A percentile compares a stretch with the other conserved stretches of the same genome.
Evolutionary conservation across 2,329 filamentous ascomycete genomes (phyloP).

Genomic region (Epichloe coenophiala): DNA sequence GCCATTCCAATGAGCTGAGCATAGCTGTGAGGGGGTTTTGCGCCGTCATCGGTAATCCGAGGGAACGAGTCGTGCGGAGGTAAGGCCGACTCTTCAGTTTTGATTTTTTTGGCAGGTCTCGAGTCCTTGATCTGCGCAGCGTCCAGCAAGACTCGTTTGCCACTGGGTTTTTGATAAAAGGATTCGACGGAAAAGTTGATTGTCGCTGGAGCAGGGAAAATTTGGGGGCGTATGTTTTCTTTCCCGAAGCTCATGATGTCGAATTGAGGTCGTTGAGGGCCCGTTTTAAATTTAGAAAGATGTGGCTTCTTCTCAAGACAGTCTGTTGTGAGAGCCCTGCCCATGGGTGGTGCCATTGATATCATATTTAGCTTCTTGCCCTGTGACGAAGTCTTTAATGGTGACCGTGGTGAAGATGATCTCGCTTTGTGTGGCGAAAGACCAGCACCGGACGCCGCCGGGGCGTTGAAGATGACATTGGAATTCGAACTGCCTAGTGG

Average conservation of each 20-base stretch:
- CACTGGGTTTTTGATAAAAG: conserved; percentile 37
- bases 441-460: conserved; percentile 35
- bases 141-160: conserved; percentile 56
- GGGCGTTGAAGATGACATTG: conserved; percentile 56
- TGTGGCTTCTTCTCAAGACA: conserved; percentile 55
- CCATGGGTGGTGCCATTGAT: conserved; percentile 50
- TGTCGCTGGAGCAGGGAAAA: conserved; percentile 34
- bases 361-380: conserved; percentile 53
- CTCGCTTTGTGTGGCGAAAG: conserved; percentile 58
- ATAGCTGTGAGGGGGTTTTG: conserved; percentile 91
- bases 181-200: conserved; percentile 38
- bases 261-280: conserved; percentile 37
- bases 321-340: conserved; percentile 44
- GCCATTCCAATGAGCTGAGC: conserved; percentile 94
- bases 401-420: conserved; percentile 47
- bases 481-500: conserved; percentile 37
- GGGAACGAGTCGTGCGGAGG: conserved; percentile 73
- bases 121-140: conserved; percentile 59
- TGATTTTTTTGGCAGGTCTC: conserved; percentile 50
- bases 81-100: conserved; percentile 40
- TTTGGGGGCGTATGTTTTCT: conserved; percentile 40
- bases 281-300: conserved; percentile 46
- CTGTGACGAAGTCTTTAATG: conserved; percentile 34
- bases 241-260: conserved; percentile 34
- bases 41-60: conserved; percentile 67